phyloP scores from a whole-genome alignment of 1,284 basidiomycete species.

The Cryptococcus depauperatus region DNA sequence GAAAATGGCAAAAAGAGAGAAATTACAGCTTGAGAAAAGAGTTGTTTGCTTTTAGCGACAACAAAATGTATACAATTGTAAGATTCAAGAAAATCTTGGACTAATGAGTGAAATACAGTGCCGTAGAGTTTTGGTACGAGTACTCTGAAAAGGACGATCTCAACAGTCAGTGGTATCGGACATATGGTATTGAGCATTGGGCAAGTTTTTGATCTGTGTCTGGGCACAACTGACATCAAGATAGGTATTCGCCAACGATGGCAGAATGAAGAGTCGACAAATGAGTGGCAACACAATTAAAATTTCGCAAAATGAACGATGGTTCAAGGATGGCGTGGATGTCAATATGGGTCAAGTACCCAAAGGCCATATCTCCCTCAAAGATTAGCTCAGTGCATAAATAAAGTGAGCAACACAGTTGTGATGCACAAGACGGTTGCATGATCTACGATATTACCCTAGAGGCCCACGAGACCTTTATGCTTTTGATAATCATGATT shows the following conservation, averaged over 20 bases:
- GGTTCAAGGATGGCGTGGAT: slow-evolving; percentile 51
- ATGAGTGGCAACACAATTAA: slow-evolving; percentile 56
- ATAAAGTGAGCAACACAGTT: neutral
- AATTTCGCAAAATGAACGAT: slow-evolving; percentile 51
- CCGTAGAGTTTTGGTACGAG: slow-evolving; percentile 56
- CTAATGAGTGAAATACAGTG: slow-evolving; percentile 12
- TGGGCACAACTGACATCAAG: neutral
- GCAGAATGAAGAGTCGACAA: slow-evolving; percentile 50
- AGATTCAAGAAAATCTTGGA: neutral
- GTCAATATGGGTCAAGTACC: slow-evolving; percentile 27
- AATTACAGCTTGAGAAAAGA: slow-evolving; percentile 52
- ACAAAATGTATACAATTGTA: slow-evolving; percentile 52
- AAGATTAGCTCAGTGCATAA: no score
- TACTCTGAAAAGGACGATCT: slow-evolving; percentile 38
- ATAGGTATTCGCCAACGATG: slow-evolving; percentile 48
- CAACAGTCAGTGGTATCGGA: slow-evolving; percentile 51
- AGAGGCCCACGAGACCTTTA: neutral
- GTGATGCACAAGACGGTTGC: neutral
- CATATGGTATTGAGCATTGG: slow-evolving; percentile 59
- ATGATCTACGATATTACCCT: neutral
- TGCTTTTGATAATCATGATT: neutral
- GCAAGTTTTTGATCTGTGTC: slow-evolving; percentile 43
- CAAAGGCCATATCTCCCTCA: neutral
- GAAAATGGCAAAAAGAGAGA: slow-evolving; percentile 54
- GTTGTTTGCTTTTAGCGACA: slow-evolving; percentile 53